Evolutionary conservation across 2,329 filamentous ascomycete species (phyloP), one percentile per base, ranked within the genome.

Genomic region (Beauveria bassiana): DNA sequence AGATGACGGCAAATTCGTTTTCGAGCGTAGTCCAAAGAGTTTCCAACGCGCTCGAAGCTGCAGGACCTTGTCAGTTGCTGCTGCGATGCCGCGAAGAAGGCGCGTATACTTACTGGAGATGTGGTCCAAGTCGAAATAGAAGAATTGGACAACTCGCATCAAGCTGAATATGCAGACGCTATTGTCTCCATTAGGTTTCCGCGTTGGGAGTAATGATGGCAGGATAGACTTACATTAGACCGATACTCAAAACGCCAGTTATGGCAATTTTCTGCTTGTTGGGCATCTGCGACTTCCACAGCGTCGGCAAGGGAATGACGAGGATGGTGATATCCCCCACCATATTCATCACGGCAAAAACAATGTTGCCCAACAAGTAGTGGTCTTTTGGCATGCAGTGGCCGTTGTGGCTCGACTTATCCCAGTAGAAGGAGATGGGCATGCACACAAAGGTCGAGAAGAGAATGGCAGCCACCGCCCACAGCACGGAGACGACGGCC

Each of bases 1-100:
- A 62, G 47, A 62, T 59, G 20, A 62, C 54, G 54, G 61, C 45
- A 31, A 62, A 55, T 31, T 62, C 61, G 49, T 62, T 62, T 34
- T 62, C 61, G n/a, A 62, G 55, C 10, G 58, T 47, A 22, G 55
- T 54, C 54, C 54, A 62, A 10, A 62, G 40, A 28, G 40, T 59
- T 24, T 62, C 61, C 14, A 62, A 43, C 1, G 34, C 50, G 22
- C 40, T 62, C 12, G 61, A 62, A 14, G 49, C 61, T 62, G 38
- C 24, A 38, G 22, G 9, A 28, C 10, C 5, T 31, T 54, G 50
- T 61, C 31, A 61, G 51, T 9, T 12, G 24, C 12, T 12, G 20
- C 26, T 14, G 22, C 14, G 47, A 38, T 51, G 24, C 8, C 20
- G 16, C 42, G 3, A 22, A 55, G 3, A 18, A 28, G 8, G 6